Conservation (phyloP, 2,329 filamentous ascomycete genomes). For the Talaromyces albobiverticillius region DNA sequence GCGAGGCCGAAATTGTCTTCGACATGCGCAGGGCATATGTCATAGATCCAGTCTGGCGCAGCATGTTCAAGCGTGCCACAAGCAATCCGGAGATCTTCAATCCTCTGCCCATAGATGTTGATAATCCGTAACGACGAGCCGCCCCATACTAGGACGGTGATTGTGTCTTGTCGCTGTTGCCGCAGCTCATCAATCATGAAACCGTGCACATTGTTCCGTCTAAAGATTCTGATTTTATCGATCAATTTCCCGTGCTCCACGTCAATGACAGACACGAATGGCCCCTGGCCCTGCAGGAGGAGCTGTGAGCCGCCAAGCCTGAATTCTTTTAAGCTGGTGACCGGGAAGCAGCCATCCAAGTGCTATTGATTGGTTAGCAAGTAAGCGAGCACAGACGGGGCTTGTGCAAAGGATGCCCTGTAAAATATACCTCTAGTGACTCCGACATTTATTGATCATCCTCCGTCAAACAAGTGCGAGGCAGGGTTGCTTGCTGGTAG, state of each 20-base stretch:
- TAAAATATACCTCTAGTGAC: conserved; percentile 9
- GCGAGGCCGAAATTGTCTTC: conserved; percentile 36
- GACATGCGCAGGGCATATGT: conserved; percentile 49
- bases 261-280: conserved; percentile 32
- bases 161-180: conserved; percentile 16
- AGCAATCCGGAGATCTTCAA: conserved; percentile 25
- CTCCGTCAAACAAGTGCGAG: no score
- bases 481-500: no score
- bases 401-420: no score
- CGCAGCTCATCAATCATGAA: conserved; percentile 28
- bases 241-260: conserved; percentile 28
- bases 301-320: conserved; percentile 24
- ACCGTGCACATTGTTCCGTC: conserved; percentile 39
- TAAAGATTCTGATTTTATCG: conserved; percentile 30
- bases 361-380: conserved; percentile 26
- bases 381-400: no score
- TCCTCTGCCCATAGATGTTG: conserved; percentile 23
- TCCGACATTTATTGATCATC: conserved; percentile 12
- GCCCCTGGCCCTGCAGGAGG: conserved; percentile 40
- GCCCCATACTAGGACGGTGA: conserved; percentile 64
- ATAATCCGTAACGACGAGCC: conserved; percentile 54
- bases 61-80: conserved; percentile 41
- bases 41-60: conserved; percentile 74
- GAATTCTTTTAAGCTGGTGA: conserved; percentile 38
- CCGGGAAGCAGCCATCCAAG: conserved; percentile 42